Evolutionary conservation across 495 filamentous ascomycete genomes (phyloP).

Genomic region (Lophium mytilinum): DNA sequence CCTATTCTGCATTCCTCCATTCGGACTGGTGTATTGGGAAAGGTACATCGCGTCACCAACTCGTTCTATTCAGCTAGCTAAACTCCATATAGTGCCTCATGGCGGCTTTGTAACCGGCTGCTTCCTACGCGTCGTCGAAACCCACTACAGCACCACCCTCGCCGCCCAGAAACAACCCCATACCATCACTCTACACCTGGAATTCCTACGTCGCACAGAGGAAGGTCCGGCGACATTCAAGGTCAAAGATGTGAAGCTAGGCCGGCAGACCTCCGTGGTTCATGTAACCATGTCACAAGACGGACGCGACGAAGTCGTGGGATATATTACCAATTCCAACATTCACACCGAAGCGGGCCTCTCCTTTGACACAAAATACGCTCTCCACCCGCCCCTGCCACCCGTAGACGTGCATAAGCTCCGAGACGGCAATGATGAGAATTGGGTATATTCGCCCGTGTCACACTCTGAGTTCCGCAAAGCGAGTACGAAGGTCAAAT

Average conservation of each 20-base stretch:
- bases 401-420: slow-evolving; percentile 40
- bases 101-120: slow-evolving; percentile 68
- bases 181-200: slow-evolving; percentile 59
- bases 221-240: slow-evolving; percentile 54
- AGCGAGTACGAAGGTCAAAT: slow-evolving; percentile 45
- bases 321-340: slow-evolving; percentile 61
- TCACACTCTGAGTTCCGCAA: slow-evolving; percentile 44
- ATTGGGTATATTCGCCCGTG: slow-evolving; percentile 38
- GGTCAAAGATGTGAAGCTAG: slow-evolving; percentile 66
- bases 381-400: slow-evolving; percentile 39
- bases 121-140: slow-evolving; percentile 51
- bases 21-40: slow-evolving; percentile 66
- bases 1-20: slow-evolving; percentile 50
- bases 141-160: slow-evolving; percentile 60
- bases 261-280: slow-evolving; percentile 58
- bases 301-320: slow-evolving; percentile 52
- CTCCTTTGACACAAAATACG: slow-evolving; percentile 46
- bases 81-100: slow-evolving; percentile 56
- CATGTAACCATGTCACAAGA: slow-evolving; percentile 58
- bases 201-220: slow-evolving; percentile 63
- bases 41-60: slow-evolving; percentile 36
- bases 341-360: slow-evolving; percentile 51
- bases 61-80: background rate
- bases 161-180: slow-evolving; percentile 52
- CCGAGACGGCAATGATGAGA: slow-evolving; percentile 32